Conservation (phyloP, 441 rosid species). For the Eruca vesicaria region DNA sequence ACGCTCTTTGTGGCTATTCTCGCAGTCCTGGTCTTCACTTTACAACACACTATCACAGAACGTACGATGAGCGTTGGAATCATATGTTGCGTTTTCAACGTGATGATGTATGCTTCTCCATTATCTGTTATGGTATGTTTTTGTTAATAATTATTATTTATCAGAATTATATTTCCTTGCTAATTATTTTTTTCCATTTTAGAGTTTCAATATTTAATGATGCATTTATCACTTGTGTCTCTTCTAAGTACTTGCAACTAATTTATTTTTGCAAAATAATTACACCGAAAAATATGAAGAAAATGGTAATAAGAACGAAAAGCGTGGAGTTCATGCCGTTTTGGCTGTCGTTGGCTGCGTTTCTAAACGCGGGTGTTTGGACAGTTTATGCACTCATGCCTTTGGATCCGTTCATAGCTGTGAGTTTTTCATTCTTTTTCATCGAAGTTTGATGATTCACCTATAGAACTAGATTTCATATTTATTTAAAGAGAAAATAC, state of each 20-base stretch:
- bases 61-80: constrained; percentile 65
- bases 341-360: constrained; percentile 61
- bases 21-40: constrained; percentile 38
- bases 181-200: background rate
- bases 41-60: constrained; percentile 44
- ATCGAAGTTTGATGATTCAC: background rate
- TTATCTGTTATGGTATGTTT: constrained; percentile 73
- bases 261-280: background rate
- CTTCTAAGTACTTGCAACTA: background rate
- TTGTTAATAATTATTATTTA: background rate
- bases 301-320: constrained; percentile 71
- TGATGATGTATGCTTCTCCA: constrained; percentile 91
- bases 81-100: constrained; percentile 52
- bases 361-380: constrained; percentile 74
- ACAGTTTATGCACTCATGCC: constrained; percentile 66
- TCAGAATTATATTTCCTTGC: background rate
- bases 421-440: constrained; percentile 29
- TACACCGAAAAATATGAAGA: constrained; percentile 40
- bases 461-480: background rate
- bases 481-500: background rate
- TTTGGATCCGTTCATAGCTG: constrained; percentile 70
- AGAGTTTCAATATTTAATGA: background rate
- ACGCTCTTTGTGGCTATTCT: constrained; percentile 40
- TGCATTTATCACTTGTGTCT: background rate
- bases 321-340: constrained; percentile 97